Base-by-base conservation (phyloP, 2,329 filamentous ascomycete species). In the Myriosclerotinia duriaeana region DNA sequence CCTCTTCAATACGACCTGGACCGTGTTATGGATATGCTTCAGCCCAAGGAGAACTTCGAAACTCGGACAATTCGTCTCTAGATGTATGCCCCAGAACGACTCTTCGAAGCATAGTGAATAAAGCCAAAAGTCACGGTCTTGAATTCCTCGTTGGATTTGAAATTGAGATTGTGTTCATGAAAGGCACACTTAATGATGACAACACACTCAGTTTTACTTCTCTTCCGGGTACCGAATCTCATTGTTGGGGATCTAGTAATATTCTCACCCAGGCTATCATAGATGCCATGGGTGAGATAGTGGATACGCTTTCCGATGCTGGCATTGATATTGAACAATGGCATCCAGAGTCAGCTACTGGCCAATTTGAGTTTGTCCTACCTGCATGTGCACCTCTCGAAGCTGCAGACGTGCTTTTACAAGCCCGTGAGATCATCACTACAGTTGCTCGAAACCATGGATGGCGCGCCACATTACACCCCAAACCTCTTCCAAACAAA, bases 81-180 rank as follows among this genome's bases (percentile, higher is more conserved):
- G 68, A 71, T 1, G 69, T 87, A 0, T 96, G 91, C 72, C 91
- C 92, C 0, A 83, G 91, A 65, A 80, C 86, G 53, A 75, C 88
- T 66, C 79, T 96, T 64, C 79, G 85, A 64, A 80, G 77, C 3
- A 80, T 87, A 0, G 74, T 89, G 1, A 78, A 82, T 0, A 77
- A 78, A 7, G 83, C 89, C 0, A 78, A 82, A 14, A 72, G 77
- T 2, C 79, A 85, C 48, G 80, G 81, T 1, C 79, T 92, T 2
- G 77, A 81, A 3, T 86, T 93, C 58, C 80, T 88, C 0, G 77
- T 92, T 20, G 92, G 92, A 0, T 96, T 95, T 71, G 92, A 96
- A 76, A 86, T 96, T 52, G 92, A 96, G 77, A 85, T 95, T 12
- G 82, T 91, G 1, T 87, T 96, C 70, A 80, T 94, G 70, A 82